Evolutionary conservation across 176 grass and related monocot genomes (phyloP).

Genomic region (Carex myosuroides): DNA sequence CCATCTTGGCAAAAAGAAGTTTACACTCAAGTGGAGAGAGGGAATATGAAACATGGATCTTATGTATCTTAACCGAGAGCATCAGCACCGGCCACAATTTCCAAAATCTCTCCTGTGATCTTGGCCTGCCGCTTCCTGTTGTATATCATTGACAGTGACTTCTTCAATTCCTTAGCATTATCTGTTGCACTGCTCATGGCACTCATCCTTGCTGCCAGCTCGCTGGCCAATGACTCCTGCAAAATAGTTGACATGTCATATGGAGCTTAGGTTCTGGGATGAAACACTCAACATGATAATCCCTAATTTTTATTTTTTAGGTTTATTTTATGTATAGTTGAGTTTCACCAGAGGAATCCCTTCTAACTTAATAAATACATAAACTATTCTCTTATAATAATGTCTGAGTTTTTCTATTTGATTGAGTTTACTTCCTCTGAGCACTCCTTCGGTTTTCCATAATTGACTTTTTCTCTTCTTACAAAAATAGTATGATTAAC

Average conservation of each 20-base stretch:
- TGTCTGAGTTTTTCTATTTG: background rate
- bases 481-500: background rate
- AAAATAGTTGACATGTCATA: background rate
- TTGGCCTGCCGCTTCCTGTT: constrained; percentile 75
- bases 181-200: constrained; percentile 80
- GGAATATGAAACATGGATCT: background rate
- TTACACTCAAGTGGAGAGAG: constrained; percentile 10
- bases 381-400: background rate
- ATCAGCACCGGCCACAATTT: constrained; percentile 68
- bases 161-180: constrained; percentile 59
- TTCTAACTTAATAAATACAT: background rate
- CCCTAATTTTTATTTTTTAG: background rate
- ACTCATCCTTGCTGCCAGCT: constrained; percentile 79
- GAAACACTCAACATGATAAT: background rate
- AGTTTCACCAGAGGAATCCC: background rate
- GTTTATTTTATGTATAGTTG: background rate
- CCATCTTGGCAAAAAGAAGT: background rate
- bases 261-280: background rate
- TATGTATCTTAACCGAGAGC: constrained; percentile 19
- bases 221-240: constrained; percentile 76
- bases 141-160: constrained; percentile 47
- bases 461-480: background rate
- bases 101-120: constrained; percentile 87
- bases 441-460: background rate
- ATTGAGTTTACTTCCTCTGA: background rate